phyloP scores from a whole-genome alignment of 495 filamentous ascomycete species.

The Tuber microsphaerosporum region DNA sequence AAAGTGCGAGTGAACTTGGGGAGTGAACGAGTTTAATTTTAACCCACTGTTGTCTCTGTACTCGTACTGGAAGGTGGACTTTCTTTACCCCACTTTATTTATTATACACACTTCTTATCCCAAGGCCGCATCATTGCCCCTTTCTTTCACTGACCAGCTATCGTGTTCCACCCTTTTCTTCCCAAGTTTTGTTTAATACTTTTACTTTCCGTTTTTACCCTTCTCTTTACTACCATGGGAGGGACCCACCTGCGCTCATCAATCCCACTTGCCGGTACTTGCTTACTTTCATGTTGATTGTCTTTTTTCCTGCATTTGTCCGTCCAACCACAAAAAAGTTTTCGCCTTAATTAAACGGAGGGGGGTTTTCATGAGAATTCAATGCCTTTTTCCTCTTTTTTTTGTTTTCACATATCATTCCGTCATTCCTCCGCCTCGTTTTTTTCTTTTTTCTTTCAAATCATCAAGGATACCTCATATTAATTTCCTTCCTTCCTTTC shows the following conservation, averaged over 20 bases:
- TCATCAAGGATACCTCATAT: neutral
- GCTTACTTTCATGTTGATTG: neutral
- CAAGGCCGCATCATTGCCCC: neutral
- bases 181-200: neutral
- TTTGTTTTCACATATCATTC: neutral
- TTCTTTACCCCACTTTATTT: slow-evolving; percentile 13
- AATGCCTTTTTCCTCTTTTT: slow-evolving; percentile 11
- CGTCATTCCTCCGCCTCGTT: neutral
- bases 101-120: slow-evolving; percentile 8
- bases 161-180: neutral
- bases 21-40: slow-evolving; percentile 35
- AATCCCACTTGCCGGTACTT: neutral
- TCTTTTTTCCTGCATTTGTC: slow-evolving; percentile 10
- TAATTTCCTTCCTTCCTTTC: neutral
- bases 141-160: neutral
- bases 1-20: slow-evolving; percentile 28
- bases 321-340: neutral
- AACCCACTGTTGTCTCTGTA: slow-evolving; percentile 26
- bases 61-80: slow-evolving; percentile 4
- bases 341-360: neutral
- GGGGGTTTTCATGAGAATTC: neutral
- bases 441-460: neutral
- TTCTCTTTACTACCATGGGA: neutral
- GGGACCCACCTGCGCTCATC: neutral
- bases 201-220: neutral